These are phyloP conservation scores for Aaosphaeria arxii DNA, from an alignment of 2,329 filamentous ascomycete species.

Conservation along the genomic window DNA sequence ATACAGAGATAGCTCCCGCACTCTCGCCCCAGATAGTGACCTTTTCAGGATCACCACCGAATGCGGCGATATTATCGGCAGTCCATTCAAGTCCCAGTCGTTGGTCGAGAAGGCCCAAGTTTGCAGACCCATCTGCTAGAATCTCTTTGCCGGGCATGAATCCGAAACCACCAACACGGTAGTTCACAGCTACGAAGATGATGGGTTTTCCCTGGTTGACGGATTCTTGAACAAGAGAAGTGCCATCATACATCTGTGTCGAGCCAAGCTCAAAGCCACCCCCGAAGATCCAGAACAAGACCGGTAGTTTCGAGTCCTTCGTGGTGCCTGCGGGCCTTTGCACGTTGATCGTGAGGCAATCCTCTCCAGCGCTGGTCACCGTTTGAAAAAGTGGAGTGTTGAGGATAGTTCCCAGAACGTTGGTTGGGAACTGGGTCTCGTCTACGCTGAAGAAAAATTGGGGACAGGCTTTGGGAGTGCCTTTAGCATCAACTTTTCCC, in stretches of 20 bases:
- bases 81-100: conserved; percentile 72
- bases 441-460: conserved; percentile 64
- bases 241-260: conserved; percentile 40
- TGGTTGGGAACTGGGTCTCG: conserved; percentile 26
- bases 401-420: conserved; percentile 36
- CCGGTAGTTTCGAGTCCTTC: conserved; percentile 40
- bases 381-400: conserved; percentile 40
- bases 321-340: conserved; percentile 40
- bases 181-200: conserved; percentile 74
- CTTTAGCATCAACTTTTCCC: conserved; percentile 61
- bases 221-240: conserved; percentile 39
- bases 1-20: conserved; percentile 61
- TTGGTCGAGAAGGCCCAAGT: conserved; percentile 72
- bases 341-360: conserved; percentile 45
- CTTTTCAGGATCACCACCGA: conserved; percentile 75
- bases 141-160: conserved; percentile 70
- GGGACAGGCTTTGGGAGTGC: conserved; percentile 62
- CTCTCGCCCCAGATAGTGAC: conserved; percentile 76
- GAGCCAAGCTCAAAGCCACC: conserved; percentile 43
- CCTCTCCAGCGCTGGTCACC: conserved; percentile 37
- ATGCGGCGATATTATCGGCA: conserved; percentile 71
- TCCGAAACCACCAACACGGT: conserved; percentile 71
- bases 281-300: conserved; percentile 50
- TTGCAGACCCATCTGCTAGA: conserved; percentile 63
- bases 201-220: conserved; percentile 59